phyloP scores from a whole-genome alignment of 176 grass and related monocot species.

The Oryza glumipatula region DNA sequence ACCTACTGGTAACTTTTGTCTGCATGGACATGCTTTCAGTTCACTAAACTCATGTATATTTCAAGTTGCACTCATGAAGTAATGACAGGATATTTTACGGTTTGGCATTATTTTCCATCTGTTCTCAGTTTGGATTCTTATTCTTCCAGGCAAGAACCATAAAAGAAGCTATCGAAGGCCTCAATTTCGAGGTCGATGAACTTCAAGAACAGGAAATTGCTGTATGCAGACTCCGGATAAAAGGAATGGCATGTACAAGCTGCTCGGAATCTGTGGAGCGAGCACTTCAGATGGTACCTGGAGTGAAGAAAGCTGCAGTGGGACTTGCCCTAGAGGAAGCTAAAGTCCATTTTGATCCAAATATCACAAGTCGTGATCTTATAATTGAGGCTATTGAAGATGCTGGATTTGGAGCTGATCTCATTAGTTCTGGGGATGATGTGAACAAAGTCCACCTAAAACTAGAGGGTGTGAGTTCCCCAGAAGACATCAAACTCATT shows the following conservation, averaged over 20 bases:
- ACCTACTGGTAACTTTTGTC: neutral
- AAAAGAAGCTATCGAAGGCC: conserved; percentile 75
- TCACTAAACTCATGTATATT: conserved; percentile 12
- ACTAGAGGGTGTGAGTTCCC: conserved; percentile 64
- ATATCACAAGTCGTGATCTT: conserved; percentile 56
- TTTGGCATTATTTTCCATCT: conserved; percentile 14
- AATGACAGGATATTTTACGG: neutral
- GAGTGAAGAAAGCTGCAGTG: conserved; percentile 91
- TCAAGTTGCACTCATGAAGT: conserved; percentile 5
- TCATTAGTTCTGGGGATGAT: conserved; percentile 81
- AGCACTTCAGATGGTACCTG: conserved; percentile 77
- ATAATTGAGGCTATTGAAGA: conserved; percentile 89
- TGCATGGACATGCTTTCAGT: neutral
- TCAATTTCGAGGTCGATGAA: conserved; percentile 75
- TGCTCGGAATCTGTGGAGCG: conserved; percentile 94
- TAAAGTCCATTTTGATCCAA: conserved; percentile 96
- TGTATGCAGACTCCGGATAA: conserved; percentile 88
- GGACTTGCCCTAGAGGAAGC: conserved; percentile 97
- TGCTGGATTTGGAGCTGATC: conserved; percentile 94
- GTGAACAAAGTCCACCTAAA: conserved; percentile 91
- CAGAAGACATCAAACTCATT: conserved; percentile 70
- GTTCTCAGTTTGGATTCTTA: conserved; percentile 27
- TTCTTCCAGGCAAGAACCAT: conserved; percentile 66
- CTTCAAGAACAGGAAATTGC: conserved; percentile 87
- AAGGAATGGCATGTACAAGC: conserved; percentile 98